Conservation (phyloP, 495 filamentous ascomycete genomes). For the Clohesyomyces aquaticus region DNA sequence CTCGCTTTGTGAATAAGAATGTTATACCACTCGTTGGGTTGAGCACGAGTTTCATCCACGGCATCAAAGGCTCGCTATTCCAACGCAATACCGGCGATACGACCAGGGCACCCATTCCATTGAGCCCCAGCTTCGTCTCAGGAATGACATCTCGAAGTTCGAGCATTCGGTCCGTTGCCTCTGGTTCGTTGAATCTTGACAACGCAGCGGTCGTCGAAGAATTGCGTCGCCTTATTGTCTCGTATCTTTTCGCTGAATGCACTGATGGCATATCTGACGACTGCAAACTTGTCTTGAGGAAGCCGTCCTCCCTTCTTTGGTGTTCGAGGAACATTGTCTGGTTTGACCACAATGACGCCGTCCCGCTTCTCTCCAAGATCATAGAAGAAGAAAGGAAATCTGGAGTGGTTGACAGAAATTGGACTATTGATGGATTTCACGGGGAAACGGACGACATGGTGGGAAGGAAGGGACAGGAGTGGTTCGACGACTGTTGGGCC, state of each 20-base stretch:
- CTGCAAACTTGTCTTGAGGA: slow-evolving; percentile 22
- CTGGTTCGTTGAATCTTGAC: slow-evolving; percentile 13
- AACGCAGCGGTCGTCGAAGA: slow-evolving; percentile 21
- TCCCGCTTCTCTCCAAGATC: slow-evolving; percentile 22
- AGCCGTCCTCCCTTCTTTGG: slow-evolving; percentile 14
- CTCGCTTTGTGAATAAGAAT: slow-evolving; percentile 29
- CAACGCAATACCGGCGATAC: background rate
- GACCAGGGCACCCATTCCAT: slow-evolving; percentile 6
- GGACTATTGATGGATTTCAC: slow-evolving; percentile 32
- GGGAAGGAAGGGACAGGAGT: slow-evolving; percentile 26
- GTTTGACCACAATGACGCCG: slow-evolving; percentile 30
- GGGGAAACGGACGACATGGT: slow-evolving; percentile 37
- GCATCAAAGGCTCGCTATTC: slow-evolving; percentile 15
- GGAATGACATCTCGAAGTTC: background rate
- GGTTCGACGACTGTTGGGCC: slow-evolving; percentile 32
- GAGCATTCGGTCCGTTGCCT: background rate
- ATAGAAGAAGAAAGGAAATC: slow-evolving; percentile 2
- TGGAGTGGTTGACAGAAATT: background rate
- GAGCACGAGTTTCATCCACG: slow-evolving; percentile 17
- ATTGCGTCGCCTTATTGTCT: slow-evolving; percentile 20
- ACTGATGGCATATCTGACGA: slow-evolving; percentile 27
- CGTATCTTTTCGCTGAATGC: slow-evolving; percentile 31
- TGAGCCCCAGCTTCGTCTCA: background rate
- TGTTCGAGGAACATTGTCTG: slow-evolving; percentile 12
- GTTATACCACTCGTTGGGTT: slow-evolving; percentile 20